Conservation (phyloP, 192 early-diverging fungal species). For the Umbelopsis isabellina region DNA sequence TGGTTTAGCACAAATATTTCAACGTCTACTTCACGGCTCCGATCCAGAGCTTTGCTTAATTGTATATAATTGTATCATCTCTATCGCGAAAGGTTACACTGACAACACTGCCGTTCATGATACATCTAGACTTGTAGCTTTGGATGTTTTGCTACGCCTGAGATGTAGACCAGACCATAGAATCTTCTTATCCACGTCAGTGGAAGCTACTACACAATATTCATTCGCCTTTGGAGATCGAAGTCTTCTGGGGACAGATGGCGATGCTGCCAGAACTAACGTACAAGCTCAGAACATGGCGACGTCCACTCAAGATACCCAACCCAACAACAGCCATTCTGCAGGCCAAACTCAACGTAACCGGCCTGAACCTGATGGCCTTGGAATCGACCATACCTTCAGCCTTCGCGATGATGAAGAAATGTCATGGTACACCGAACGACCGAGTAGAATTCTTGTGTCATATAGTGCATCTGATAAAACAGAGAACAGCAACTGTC, state of each 20-base stretch:
- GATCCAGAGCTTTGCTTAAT: constrained; percentile 35
- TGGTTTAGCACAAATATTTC: constrained; percentile 53
- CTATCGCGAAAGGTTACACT: constrained; percentile 41
- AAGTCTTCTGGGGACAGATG: background rate
- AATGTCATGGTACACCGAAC: background rate
- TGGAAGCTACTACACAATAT: constrained; percentile 12
- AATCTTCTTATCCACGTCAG: constrained; percentile 38
- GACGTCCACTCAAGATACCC: background rate
- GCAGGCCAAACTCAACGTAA: background rate
- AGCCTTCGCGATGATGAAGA: background rate
- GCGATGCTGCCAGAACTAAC: too few relatives aligned
- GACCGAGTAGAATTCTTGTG: background rate
- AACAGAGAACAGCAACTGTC: background rate
- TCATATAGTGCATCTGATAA: background rate
- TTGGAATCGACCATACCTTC: background rate
- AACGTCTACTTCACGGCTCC: constrained; percentile 43
- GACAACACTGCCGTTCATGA: constrained; percentile 36
- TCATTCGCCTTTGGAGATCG: constrained; percentile 12
- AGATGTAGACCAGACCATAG: constrained; percentile 57
- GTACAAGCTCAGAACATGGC: background rate
- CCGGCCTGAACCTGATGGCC: background rate
- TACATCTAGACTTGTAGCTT: constrained; percentile 48
- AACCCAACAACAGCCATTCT: background rate
- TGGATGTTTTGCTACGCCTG: constrained; percentile 55
- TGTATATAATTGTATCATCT: constrained; percentile 44